These are phyloP conservation scores for Ziziphus jujuba DNA, from an alignment of 306 rosid species.

Conservation along the genomic window DNA sequence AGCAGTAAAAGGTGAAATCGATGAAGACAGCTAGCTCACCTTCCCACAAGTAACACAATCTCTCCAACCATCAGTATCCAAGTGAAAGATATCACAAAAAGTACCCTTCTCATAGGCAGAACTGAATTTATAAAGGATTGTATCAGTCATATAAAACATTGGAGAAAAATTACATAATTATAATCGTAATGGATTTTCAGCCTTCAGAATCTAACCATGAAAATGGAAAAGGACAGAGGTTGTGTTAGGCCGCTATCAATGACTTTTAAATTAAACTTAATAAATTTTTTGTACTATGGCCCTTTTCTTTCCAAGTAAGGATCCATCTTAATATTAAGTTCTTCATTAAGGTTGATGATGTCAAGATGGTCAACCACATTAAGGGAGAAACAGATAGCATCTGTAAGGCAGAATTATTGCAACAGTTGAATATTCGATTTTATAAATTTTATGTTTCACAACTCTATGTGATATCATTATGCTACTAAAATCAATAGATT, in stretches of 20 bases:
- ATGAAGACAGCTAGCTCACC: slow-evolving; percentile 18
- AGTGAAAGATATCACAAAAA: slow-evolving; percentile 34
- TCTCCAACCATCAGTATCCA: slow-evolving; percentile 29
- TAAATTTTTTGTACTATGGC: no score
- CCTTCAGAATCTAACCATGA: background rate
- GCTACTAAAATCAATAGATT: no score
- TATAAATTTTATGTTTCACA: no score
- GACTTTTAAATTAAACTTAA: background rate
- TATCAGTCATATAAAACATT: slow-evolving; percentile 1
- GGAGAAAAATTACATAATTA: background rate
- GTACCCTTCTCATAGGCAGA: slow-evolving; percentile 14
- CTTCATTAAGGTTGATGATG: no score
- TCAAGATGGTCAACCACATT: no score
- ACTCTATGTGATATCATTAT: no score
- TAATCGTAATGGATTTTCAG: background rate
- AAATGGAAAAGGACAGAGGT: background rate
- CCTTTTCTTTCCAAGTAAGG: no score
- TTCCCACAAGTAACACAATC: slow-evolving; percentile 27
- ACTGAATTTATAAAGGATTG: slow-evolving; percentile 18
- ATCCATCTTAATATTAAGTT: no score
- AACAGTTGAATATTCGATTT: no score
- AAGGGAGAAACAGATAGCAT: no score
- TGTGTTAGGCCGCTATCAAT: background rate
- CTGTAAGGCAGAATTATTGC: no score
- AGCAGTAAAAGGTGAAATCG: background rate